These are phyloP conservation scores for Melampsora americana DNA, from an alignment of 1,284 basidiomycete species.

Conservation along the genomic window DNA sequence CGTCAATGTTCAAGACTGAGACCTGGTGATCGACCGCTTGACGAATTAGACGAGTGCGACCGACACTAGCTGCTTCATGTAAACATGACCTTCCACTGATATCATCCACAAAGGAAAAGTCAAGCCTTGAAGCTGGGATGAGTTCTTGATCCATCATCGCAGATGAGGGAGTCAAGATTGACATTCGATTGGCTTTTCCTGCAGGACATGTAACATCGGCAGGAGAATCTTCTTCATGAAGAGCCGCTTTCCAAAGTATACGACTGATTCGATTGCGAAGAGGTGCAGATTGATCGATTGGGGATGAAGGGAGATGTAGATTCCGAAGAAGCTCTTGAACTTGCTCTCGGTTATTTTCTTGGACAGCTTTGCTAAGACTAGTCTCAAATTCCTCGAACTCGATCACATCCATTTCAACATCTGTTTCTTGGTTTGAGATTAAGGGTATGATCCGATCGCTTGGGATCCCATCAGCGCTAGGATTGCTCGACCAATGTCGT, in stretches of 20 bases:
- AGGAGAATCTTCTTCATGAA: conserved; percentile 57
- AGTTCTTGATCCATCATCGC: conserved; percentile 35
- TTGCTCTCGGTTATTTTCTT: conserved; percentile 28
- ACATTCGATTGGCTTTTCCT: conserved; percentile 4
- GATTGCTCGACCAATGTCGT: conserved; percentile 4
- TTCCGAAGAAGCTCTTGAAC: conserved; percentile 21
- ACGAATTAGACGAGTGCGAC: conserved; percentile 72
- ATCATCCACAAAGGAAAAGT: conserved; percentile 89
- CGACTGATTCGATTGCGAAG: conserved; percentile 64
- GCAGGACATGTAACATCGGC: background rate
- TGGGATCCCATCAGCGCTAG: conserved; percentile 22
- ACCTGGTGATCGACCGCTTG: conserved; percentile 75
- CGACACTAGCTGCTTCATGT: conserved; percentile 88
- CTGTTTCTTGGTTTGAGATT: background rate
- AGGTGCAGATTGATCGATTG: conserved; percentile 17
- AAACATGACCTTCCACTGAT: conserved; percentile 93
- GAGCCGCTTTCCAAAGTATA: conserved; percentile 84
- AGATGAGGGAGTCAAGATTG: conserved; percentile 28
- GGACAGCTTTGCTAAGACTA: conserved; percentile 37
- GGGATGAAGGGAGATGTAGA: conserved; percentile 26
- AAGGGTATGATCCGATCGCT: conserved; percentile 5
- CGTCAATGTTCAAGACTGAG: conserved; percentile 68
- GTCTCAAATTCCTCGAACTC: conserved; percentile 39
- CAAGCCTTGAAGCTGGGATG: conserved; percentile 68
- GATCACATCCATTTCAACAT: conserved; percentile 36